Evolutionary conservation across 257 asterid genomes (phyloP), one percentile per base, ranked within the genome.

Genomic region (Primulina tabacum): DNA sequence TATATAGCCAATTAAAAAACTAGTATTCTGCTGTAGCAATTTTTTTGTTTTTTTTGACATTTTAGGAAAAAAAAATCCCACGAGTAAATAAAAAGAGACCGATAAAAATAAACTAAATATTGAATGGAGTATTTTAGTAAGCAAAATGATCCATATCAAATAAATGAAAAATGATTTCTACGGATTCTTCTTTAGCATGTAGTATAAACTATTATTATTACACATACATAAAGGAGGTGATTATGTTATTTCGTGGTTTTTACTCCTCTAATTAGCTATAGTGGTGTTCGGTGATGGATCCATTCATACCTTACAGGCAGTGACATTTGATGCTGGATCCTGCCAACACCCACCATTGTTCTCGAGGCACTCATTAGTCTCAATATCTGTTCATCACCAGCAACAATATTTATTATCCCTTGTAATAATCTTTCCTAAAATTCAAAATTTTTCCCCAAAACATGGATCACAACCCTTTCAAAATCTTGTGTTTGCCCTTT

Each of bases 321-420:
- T 86, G 71, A 82, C 52, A 50, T 92, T 92, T 32, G 93, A 78
- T 65, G 78, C 74, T 2, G 85, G 60, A 76, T 90, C 93, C 20
- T 30, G 60, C 98, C 98, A 90, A 71, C 97, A 92, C 52, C 98
- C 98, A 32, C 98, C 97, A 55, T 88, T 88, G 2, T 79, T 82
- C 60, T 90, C 86, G 58, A 87, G 89, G 79, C 98, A 92, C 67
- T 92, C 92, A 6, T 92, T 92, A 6, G 98, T 92, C 81, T 92
- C 98, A 14, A 92, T 68, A 74, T 82, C 97, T 89, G 88, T 73
- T 75, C 8, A 57, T 8, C 60, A 73, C 57, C 57, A 5, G 8
- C 8, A 50, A 16, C 57, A 17, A 37, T 33, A 6, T 32, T 35
- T 35, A 43, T 43, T 11, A 43, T 43, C 14, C 55, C 55, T 43